Base-by-base conservation (phyloP, 2,329 filamentous ascomycete species). In the Orbilia quercus region DNA sequence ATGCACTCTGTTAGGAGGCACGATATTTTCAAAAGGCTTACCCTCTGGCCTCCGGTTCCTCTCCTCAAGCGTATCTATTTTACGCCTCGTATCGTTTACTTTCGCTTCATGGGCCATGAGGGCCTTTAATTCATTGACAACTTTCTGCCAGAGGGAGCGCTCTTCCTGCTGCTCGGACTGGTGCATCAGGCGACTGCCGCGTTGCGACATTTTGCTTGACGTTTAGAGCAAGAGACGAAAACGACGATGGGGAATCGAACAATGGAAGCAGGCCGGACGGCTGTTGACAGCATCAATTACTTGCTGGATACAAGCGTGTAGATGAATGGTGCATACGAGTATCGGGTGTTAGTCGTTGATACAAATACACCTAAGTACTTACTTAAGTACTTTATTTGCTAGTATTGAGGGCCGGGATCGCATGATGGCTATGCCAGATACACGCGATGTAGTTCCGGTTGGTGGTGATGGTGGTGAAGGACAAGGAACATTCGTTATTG, bases 121-220 rank as follows among this genome's bases (percentile, higher is more conserved):
- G 2, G 75, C 75, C 36, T 77, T 77, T 22, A 78, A 51, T 47
- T 76, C 77, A 18, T 74, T 76, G 38, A 77, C 77, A 40, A 78
- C 76, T 67, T 76, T 77, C 12, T 75, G 72, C 77, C 77, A 78
- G 18, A 77, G 58, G 48, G 76, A 76, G 18, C 71, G 69, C 62
- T 78, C 77, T 47, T 78, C 77, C 51, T 78, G 77, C 51, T 77
- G 75, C 50, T 78, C 77, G 7, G 69, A 62, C 50, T 78, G 76
- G 50, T 78, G 76, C 45, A 77, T 77, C 34, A 66, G 28, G 40
- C 69, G 69, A 44, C 65, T 73, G 44, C 69, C 69, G 42, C 69
- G 69, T 47, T 73, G 69, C 34, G 69, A 73, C 69, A 73, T 73
- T 31, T 40, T 28, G 20, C 42, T 31, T 31, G n/a, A 3, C 11